Base-by-base conservation (phyloP, 352 stramenopile species). In the Globisporangium takayamanum region DNA sequence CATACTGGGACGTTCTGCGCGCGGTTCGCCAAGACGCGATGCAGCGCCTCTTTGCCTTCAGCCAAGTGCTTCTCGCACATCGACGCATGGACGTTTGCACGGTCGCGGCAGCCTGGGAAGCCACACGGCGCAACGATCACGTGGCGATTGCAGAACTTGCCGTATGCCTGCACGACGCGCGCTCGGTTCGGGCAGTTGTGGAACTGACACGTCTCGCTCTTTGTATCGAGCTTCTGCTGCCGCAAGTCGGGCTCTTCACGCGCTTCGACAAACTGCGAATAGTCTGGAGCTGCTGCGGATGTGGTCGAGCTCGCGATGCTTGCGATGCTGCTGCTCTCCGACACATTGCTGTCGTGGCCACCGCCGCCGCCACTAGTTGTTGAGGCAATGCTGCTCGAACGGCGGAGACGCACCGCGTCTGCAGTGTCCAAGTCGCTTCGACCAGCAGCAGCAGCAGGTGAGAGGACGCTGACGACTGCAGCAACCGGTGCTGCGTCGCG, bases 131-230 rank as follows among this genome's bases (percentile, higher is more conserved):
- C 74, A 33, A 94, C 82, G 36, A 94, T 92, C 62, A 92, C 83
- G 53, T 94, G 84, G 5, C 84, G 80, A 55, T 94, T 94, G 72
- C 84, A 94, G 58, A 92, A 94, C 30, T 85, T 88, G 15, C 82
- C 82, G 57, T 91, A 92, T 8, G 70, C 70, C 60, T 94, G 84
- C 0, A 73, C 73, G 39, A 94, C 82, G 4, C 82, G 77, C 42
- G 84, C 84, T 28, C 79, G 84, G 62, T 94, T 94, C 6, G 78
- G 72, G 56, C 84, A 94, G 44, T 77, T 85, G 56, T 77, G 66
- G 62, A 84, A 92, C 64, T 90, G 70, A 57, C 84, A 94, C 33
- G 71, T 84, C 57, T 88, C 75, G 49, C 73, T 87, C 67, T 77
- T 78, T 25, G 79, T 68, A 54, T 89, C 68, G 28, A 90, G 68